phyloP scores from a whole-genome alignment of 257 asterid species.

The Lycium ferocissimum region DNA sequence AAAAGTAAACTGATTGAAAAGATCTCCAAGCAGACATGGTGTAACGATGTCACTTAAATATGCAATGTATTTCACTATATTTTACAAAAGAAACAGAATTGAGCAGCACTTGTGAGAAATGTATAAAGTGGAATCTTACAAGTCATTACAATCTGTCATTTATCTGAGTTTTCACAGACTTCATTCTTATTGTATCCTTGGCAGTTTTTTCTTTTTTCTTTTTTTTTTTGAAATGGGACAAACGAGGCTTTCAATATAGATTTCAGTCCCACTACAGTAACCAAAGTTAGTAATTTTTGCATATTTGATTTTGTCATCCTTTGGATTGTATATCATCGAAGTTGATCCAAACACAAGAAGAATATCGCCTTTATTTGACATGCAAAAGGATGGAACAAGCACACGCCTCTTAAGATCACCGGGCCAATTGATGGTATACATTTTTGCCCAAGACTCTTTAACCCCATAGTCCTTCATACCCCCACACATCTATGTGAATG shows the following conservation, averaged over 20 bases:
- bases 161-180: neutral
- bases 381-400: slow-evolving; percentile 32
- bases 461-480: slow-evolving; percentile 50
- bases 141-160: neutral
- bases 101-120: neutral
- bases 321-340: slow-evolving; percentile 44
- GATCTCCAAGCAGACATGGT: neutral
- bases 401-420: slow-evolving; percentile 23
- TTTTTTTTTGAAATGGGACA: neutral
- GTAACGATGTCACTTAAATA: neutral
- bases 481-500: slow-evolving; percentile 55
- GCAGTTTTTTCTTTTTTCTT: neutral
- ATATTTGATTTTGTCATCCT: slow-evolving; percentile 39
- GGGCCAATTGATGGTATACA: slow-evolving; percentile 43
- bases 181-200: neutral
- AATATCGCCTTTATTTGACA: slow-evolving; percentile 45
- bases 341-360: slow-evolving; percentile 41
- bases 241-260: slow-evolving; percentile 56
- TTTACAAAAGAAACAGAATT: neutral
- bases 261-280: slow-evolving; percentile 23
- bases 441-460: slow-evolving; percentile 51
- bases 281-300: slow-evolving; percentile 30
- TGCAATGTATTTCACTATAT: neutral
- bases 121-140: neutral
- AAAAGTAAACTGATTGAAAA: neutral